Evolutionary conservation across 352 stramenopile genomes (phyloP).

Genomic region (Globisporangium recalcitrans): DNA sequence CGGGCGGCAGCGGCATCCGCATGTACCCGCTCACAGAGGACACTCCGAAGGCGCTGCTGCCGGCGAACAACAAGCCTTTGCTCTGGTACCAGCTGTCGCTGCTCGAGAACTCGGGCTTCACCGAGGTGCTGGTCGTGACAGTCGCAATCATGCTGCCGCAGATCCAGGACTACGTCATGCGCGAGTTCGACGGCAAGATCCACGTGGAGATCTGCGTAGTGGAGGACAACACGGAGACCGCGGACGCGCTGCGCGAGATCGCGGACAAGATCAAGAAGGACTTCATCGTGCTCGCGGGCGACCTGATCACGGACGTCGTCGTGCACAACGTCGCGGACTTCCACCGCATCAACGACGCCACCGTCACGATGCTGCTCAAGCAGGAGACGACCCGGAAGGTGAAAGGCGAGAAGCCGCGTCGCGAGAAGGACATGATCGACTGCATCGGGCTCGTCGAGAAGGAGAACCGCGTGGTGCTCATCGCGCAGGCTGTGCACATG

Average conservation of each 20-base stretch:
- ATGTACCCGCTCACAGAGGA: slow-evolving; percentile 77
- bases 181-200: slow-evolving; percentile 79
- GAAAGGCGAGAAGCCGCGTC: slow-evolving; percentile 64
- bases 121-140: slow-evolving; percentile 68
- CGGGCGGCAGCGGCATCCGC: slow-evolving; percentile 70
- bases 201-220: slow-evolving; percentile 72
- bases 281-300: slow-evolving; percentile 77
- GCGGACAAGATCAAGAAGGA: slow-evolving; percentile 75
- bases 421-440: slow-evolving; percentile 80
- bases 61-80: slow-evolving; percentile 54
- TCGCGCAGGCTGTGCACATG: slow-evolving; percentile 73
- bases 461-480: slow-evolving; percentile 63
- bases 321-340: slow-evolving; percentile 79
- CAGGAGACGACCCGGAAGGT: slow-evolving; percentile 37
- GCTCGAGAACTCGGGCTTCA: slow-evolving; percentile 76
- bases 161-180: slow-evolving; percentile 74
- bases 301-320: slow-evolving; percentile 75
- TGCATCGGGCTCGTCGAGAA: slow-evolving; percentile 68
- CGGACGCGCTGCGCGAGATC: slow-evolving; percentile 63
- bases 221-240: slow-evolving; percentile 66
- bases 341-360: slow-evolving; percentile 80
- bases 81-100: slow-evolving; percentile 82
- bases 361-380: slow-evolving; percentile 78
- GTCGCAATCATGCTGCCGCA: slow-evolving; percentile 47
- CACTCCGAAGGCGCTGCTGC: slow-evolving; percentile 68